Base-by-base conservation (phyloP, 1,284 basidiomycete genomes). In the Exobasidium cylindrosporum region DNA sequence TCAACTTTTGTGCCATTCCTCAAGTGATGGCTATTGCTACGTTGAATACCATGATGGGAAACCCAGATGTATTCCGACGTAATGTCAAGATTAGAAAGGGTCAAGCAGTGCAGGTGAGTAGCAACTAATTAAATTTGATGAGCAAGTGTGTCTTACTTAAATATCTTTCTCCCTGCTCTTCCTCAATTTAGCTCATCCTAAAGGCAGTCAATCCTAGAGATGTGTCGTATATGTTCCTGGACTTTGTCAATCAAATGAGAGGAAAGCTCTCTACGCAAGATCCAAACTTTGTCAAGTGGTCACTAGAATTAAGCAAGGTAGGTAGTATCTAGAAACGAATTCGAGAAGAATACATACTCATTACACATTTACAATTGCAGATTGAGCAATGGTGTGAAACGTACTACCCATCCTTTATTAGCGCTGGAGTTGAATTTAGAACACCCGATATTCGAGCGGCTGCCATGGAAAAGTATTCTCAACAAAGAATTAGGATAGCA, bases 61-160 rank as follows among this genome's bases (percentile, higher is more conserved):
- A 98, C 82, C 86, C 87, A 1, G 83, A 84, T n/a, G 90, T 98
- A 83, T 87, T 97, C 81, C 85, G 89, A 73, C 83, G 86, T 74
- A 96, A 97, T 76, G 88, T 97, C 81, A 97, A 98, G 83, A 98
- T 98, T 73, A 86, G 95, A 61, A 95, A 94, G 79, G 91, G 91
- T 1, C 86, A 89, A 71, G 92, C 94, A 32, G 91, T 93, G 3
- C 78, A 83, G 72, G 92, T 92, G 70, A 63, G 86, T 82, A 0
- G 17, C 21, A 24, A 10, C 10, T 10, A n/a, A 13, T 21, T 23
- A 2, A 14, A 26, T 4, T 17, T 4, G 35, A 21, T 28, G 1
- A 23, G 29, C 21, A 6, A 14, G 26, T 26, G 13, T 14, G 29
- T 24, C 21, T 5, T 23, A 21, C 53, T 55, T 13, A 40, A 6